Base-by-base conservation (phyloP, 352 stramenopile species). In the Pythium monospermum region DNA sequence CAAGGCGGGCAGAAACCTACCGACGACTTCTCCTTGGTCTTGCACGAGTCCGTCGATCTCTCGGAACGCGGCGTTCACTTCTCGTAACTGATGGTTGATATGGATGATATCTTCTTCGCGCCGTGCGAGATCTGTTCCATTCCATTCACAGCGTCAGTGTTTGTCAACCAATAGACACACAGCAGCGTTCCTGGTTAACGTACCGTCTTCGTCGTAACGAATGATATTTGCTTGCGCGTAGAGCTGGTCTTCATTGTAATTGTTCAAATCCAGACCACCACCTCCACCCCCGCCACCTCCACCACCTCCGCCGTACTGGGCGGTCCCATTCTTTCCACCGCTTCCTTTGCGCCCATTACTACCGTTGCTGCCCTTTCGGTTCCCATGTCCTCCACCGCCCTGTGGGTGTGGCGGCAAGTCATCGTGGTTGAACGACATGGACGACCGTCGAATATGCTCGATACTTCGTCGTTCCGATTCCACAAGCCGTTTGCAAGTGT, bases 211-310 rank as follows among this genome's bases (percentile, higher is more conserved):
- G 37, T 94, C 75, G 63, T 94, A 94, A 28, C 82, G 69, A 31
- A 83, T 70, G 32, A 94, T 71, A 43, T 92, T 91, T 10, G 81
- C 83, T 60, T 94, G 83, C 2, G 81, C 79, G 66, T 94, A 94
- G 62, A 94, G 80, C 67, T 91, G 83, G 52, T 94, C 80, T 53
- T 94, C 83, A 49, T 71, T 90, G 65, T 92, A 94, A 59, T 94
- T 89, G 41, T 68, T 68, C 28, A 94, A 76, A 32, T 77, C 74
- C 16, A 66, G 26, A 15, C 43, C 40, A 23, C 5, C 19, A 39
- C 48, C 48, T 19, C 36, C 48, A n/a, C 40, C 40, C 7, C 30
- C 37, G 37, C 37, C 50, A 15, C 38, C 49, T n/a, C 53, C 51
- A 10, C 43, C 43, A 40, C 43, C 45, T 4, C 45, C 43, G 4